Base-by-base conservation (phyloP, 164 flowering plant genomes). In the Tetracentron sinense region DNA sequence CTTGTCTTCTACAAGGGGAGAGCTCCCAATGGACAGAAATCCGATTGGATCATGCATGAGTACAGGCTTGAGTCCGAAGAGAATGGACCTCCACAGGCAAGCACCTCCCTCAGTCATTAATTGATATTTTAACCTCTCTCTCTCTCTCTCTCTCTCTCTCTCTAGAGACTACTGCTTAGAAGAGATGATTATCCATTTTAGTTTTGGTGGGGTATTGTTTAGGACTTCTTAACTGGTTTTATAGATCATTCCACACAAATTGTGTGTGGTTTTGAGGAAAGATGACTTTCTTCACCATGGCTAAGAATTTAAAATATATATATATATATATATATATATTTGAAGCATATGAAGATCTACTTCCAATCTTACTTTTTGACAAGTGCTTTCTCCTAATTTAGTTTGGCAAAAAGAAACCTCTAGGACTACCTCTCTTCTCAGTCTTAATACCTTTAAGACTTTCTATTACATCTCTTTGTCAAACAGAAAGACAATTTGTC, bases 11-110 rank as follows among this genome's bases (percentile, higher is more conserved):
- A 87, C 46, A 84, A 81, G 71, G 94, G 96, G 0, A 77, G 96
- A 55, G 93, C 96, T 7, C 93, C 93, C 1, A 82, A 84, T 70
- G 91, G 91, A 10, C 89, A 78, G 58, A 85, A 85, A 51, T 84
- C 92, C 0, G 93, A 90, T 38, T 90, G 92, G 91, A 87, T 90
- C 54, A 90, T 90, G 91, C 96, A 90, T 29, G 96, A 90, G 60
- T 90, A 87, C 66, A 77, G 96, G 3, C 90, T 89, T 17, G 92
- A 87, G 52, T 82, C 86, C 0, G 84, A 87, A 66, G 88, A 83
- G 71, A 88, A 86, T 67, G 88, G 79, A 26, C 38, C 84, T 68
- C 80, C 84, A 61, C 83, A 87, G 87, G 90, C 68, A 82, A 77
- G 80, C 64, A 35, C 46, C 7, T 28, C 31, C 23, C 51, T n/a